Evolutionary conservation across 1,284 basidiomycete species (phyloP).

Genomic region (Pyrrhoderma lamaoense): DNA sequence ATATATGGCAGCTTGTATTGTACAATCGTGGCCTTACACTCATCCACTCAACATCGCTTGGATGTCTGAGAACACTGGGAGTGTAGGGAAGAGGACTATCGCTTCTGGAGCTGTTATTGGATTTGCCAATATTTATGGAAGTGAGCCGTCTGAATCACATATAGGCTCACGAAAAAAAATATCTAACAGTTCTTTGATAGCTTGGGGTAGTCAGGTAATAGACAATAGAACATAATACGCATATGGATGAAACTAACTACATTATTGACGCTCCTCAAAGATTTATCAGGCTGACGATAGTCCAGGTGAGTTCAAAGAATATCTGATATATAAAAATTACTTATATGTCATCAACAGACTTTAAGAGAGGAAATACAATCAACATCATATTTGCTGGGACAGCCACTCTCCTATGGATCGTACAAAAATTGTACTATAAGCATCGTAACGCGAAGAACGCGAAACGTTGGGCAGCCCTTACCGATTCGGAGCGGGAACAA

Average conservation of each 20-base stretch:
- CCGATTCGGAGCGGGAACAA: conserved; percentile 21
- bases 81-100: conserved; percentile 31
- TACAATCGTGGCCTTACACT: conserved; percentile 33
- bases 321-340: too few species aligned
- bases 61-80: conserved; percentile 36
- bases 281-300: conserved; percentile 34
- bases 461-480: conserved; percentile 20
- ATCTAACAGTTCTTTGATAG: too few species aligned
- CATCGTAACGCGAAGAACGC: conserved; percentile 26
- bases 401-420: conserved; percentile 30
- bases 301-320: conserved; percentile 24
- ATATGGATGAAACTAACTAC: too few species aligned
- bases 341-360: conserved; percentile 26
- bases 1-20: conserved; percentile 30
- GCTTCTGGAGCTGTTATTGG: conserved; percentile 33
- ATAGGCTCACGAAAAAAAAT: too few species aligned
- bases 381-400: conserved; percentile 32
- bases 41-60: conserved; percentile 35
- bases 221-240: too few species aligned
- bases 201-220: conserved; percentile 8
- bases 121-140: conserved; percentile 28
- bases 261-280: too few species aligned
- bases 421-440: conserved; percentile 28
- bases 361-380: conserved; percentile 32
- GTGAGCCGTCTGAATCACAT: conserved; percentile 10